Conservation (phyloP, 345 rosid species). For the Melaleuca quinquenervia region DNA sequence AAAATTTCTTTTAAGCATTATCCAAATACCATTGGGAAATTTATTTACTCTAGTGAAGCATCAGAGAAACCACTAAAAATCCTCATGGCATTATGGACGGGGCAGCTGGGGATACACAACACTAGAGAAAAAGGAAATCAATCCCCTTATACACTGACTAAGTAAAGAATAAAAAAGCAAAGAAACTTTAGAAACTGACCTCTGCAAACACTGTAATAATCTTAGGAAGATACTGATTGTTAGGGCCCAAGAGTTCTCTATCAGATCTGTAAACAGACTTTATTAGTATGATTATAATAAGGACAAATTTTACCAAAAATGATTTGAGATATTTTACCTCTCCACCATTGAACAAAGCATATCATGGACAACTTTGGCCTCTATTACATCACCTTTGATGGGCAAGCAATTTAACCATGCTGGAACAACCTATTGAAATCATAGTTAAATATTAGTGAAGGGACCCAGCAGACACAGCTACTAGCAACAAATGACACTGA, state of each 20-base stretch:
- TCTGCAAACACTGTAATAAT: constrained; percentile 83
- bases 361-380: constrained; percentile 95
- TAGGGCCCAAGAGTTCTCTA: constrained; percentile 73
- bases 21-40: background rate
- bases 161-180: background rate
- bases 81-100: background rate
- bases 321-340: constrained; percentile 35
- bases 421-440: constrained; percentile 52
- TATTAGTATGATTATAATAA: background rate
- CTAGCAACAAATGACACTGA: background rate
- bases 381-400: constrained; percentile 78
- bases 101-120: background rate
- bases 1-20: background rate
- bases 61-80: background rate
- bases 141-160: background rate
- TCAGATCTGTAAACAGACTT: constrained; percentile 59
- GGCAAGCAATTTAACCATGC: constrained; percentile 99
- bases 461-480: background rate
- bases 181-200: constrained; percentile 15
- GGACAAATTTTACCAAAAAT: background rate
- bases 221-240: constrained; percentile 80
- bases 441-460: background rate
- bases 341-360: constrained; percentile 97
- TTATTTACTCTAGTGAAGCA: background rate
- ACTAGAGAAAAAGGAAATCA: background rate